These are phyloP conservation scores for Rhizopus sp. DNA, from an alignment of 371 early-diverging fungal species.

Conservation along the genomic window DNA sequence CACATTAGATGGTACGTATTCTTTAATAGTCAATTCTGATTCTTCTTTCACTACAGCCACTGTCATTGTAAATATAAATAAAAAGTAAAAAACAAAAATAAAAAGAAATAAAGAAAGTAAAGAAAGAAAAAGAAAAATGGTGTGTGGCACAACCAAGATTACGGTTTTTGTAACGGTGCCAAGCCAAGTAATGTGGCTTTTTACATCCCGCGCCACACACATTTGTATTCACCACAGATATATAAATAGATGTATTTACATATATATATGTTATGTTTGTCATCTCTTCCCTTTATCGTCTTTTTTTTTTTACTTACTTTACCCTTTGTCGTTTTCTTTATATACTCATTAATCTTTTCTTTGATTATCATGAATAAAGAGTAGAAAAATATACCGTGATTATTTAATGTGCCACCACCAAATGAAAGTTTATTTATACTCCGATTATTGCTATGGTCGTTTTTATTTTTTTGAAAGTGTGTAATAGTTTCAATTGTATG, in stretches of 20 bases:
- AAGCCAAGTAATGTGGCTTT: conserved; percentile 29
- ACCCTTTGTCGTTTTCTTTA: not conserved
- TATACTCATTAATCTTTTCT: too few species aligned
- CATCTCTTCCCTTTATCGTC: too few species aligned
- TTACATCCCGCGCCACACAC: conserved; percentile 29
- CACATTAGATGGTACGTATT: not conserved
- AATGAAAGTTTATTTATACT: not conserved
- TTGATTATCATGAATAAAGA: not conserved
- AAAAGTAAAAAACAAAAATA: conserved; percentile 2
- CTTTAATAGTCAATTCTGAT: not conserved
- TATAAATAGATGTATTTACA: conserved; percentile 1
- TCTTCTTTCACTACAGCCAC: conserved; percentile 5
- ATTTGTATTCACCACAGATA: not conserved
- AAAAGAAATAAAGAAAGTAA: conserved; percentile 12
- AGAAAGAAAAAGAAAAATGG: conserved; percentile 6
- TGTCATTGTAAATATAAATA: conserved; percentile 6
- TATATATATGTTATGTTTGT: not conserved
- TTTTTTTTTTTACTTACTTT: not conserved
- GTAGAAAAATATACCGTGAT: not conserved
- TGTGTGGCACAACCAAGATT: conserved; percentile 25
- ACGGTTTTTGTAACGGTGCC: conserved; percentile 28
- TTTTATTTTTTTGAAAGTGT: too few species aligned
- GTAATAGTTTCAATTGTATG: too few species aligned
- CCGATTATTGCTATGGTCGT: not conserved
- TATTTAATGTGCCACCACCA: not conserved